Base-by-base conservation (phyloP, 2,329 filamentous ascomycete genomes). In the Paecilomyces sp. region DNA sequence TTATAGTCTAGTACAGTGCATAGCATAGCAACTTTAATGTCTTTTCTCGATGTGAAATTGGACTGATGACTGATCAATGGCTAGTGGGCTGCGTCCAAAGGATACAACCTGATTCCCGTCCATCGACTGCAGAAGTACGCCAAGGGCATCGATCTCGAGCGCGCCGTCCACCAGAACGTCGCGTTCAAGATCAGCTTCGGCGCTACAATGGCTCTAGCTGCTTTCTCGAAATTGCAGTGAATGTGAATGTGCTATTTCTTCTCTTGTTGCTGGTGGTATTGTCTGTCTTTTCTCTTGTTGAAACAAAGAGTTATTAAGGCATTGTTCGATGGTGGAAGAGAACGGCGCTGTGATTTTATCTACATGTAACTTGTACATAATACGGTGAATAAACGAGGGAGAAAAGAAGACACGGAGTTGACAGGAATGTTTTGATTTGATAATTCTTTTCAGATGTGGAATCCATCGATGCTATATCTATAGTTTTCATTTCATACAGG, bases 121-220 rank as follows among this genome's bases (percentile, higher is more conserved):
- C 64, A 74, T 28, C 70, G 71, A 15, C 51, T 80, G 54, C 76
- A 79, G 60, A 71, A 70, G 60, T 75, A 75, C 60, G 67, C 79
- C 53, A 78, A 75, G 66, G 69, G 67, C 4, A 70, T 76, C 31
- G 68, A 79, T 63, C 47, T 80, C 28, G 68, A 71, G 28, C 71
- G 68, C 33, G 70, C 72, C 1, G 65, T 79, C 56, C 71, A 71
- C 36, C 66, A 74, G 60, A 69, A 79, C 65, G 64, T 74, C 50
- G 75, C 77, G 0, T 78, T 80, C 63, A 80, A 80, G 69, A 67
- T 77, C 25, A 80, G 74, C 58, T 80, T 80, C 62, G 78, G 77
- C 9, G 64, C 68, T 1, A 76, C 76, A 57, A 77, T 80, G 74
- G 74, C 75, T 18, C 65, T 79, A 57, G 74, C 77, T 52, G 78